Percentiles rank a stretch among this genome's conserved stretches.
phyloP scores from a whole-genome alignment of 345 rosid species.

The Eutrema japonicum region DNA sequence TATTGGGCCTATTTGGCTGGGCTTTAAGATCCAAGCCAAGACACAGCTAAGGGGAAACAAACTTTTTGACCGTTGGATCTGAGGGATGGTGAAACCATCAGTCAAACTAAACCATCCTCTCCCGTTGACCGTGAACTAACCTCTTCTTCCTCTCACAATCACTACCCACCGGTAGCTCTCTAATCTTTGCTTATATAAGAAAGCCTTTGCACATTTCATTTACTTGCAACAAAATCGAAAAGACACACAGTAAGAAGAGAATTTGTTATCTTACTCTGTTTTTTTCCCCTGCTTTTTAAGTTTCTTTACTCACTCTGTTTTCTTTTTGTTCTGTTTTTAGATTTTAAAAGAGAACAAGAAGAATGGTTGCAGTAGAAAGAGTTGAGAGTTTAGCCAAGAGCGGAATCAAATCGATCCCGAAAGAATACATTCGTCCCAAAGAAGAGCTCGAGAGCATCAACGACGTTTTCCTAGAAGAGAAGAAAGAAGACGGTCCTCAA shows the following conservation, averaged over 20 bases:
- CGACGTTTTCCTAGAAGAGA: slow-evolving; percentile 78
- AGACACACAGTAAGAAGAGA: neutral
- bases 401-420: slow-evolving; percentile 73
- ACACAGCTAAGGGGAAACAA: neutral
- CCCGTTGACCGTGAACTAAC: slow-evolving; percentile 27
- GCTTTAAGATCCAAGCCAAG: slow-evolving; percentile 10
- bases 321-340: slow-evolving; percentile 10
- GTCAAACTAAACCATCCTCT: slow-evolving; percentile 31
- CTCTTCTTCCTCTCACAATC: slow-evolving; percentile 17
- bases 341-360: neutral
- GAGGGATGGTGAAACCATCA: slow-evolving; percentile 15
- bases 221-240: slow-evolving; percentile 10
- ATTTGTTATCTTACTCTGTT: slow-evolving; percentile 20
- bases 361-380: slow-evolving; percentile 50
- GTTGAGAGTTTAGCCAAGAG: slow-evolving; percentile 79
- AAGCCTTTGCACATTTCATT: slow-evolving; percentile 18
- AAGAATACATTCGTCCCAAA: slow-evolving; percentile 73
- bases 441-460: slow-evolving; percentile 79
- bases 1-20: neutral
- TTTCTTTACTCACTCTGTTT: slow-evolving; percentile 29
- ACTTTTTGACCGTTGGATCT: slow-evolving; percentile 33
- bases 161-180: slow-evolving; percentile 39
- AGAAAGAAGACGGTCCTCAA: slow-evolving; percentile 76
- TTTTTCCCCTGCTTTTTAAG: slow-evolving; percentile 24
- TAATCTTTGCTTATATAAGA: slow-evolving; percentile 21